Evolutionary conservation across 768 basidiomycete genomes (phyloP).

Genomic region (Suillus bovinus): DNA sequence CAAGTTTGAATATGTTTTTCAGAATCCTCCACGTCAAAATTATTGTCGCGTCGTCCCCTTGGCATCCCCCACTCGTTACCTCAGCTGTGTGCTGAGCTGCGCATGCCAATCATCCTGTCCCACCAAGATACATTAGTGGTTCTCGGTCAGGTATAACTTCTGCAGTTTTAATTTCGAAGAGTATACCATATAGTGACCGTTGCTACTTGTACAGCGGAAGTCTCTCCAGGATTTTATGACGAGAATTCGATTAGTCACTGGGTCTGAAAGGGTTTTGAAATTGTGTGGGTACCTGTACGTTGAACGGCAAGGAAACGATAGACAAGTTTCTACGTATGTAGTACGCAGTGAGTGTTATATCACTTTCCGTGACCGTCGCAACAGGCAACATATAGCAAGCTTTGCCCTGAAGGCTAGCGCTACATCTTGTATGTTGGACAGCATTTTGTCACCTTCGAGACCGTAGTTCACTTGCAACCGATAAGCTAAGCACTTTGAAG

Average conservation of each 20-base stretch:
- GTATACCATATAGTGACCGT: background rate
- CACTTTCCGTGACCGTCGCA: background rate
- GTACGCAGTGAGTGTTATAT: background rate
- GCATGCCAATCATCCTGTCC: background rate
- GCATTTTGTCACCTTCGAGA: background rate
- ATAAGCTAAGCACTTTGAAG: background rate
- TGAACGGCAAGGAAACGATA: background rate
- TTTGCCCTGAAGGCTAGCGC: background rate
- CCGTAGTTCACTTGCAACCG: background rate
- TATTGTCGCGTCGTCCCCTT: no score
- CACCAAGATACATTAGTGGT: background rate
- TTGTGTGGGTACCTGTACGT: background rate
- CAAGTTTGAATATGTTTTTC: background rate
- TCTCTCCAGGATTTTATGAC: background rate
- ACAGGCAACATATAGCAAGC: background rate
- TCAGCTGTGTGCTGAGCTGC: background rate
- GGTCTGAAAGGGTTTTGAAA: background rate
- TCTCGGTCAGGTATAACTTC: no score
- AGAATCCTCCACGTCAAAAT: no score
- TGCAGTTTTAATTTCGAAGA: background rate
- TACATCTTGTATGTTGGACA: background rate
- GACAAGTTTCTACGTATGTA: background rate
- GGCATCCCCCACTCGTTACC: background rate
- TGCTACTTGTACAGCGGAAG: background rate
- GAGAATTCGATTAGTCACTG: background rate